Percentiles rank a stretch among this genome's conserved stretches.
These are phyloP conservation scores for Leccinellum rugosiceps DNA, from an alignment of 768 basidiomycete species.

Conservation along the genomic window DNA sequence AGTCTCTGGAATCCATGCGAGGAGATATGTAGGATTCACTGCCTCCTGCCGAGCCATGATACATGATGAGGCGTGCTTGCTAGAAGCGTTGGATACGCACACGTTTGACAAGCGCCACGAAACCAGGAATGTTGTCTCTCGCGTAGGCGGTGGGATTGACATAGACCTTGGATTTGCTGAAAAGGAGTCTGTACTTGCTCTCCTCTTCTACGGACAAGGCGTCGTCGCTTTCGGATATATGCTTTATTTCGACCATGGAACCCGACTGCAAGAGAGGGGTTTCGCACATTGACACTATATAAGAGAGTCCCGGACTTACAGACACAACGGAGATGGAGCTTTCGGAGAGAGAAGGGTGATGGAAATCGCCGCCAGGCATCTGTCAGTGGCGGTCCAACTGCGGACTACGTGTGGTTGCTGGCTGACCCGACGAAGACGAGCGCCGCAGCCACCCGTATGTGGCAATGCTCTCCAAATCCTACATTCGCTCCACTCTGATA, in stretches of 20 bases:
- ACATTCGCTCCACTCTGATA: not conserved
- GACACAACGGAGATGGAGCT: constrained; percentile 46
- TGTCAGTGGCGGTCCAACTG: constrained; percentile 3
- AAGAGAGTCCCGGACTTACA: constrained; percentile 33
- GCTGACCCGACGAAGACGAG: not conserved
- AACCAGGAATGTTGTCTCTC: constrained; percentile 92
- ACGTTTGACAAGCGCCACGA: constrained; percentile 86
- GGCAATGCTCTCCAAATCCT: constrained; percentile 9
- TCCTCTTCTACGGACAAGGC: constrained; percentile 43
- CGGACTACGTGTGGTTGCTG: not conserved
- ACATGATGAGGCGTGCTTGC: constrained; percentile 8
- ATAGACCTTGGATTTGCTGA: constrained; percentile 92
- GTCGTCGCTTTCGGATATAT: constrained; percentile 25
- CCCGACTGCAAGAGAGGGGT: constrained; percentile 32
- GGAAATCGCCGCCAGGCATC: constrained; percentile 11
- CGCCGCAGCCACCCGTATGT: constrained; percentile 21
- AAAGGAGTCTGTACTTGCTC: constrained; percentile 68
- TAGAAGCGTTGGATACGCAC: constrained; percentile 41
- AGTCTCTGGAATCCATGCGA: constrained; percentile 93
- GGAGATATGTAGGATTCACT: constrained; percentile 68
- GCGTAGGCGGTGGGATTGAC: constrained; percentile 92
- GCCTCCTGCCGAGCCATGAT: constrained; percentile 54
- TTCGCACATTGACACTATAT: not conserved
- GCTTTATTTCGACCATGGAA: constrained; percentile 79
- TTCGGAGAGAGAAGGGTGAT: constrained; percentile 38